Percentiles rank a stretch among this genome's conserved stretches.
These are phyloP conservation scores for Panicum virgatum DNA, from an alignment of 202 grass and related monocot species.

Conservation along the genomic window DNA sequence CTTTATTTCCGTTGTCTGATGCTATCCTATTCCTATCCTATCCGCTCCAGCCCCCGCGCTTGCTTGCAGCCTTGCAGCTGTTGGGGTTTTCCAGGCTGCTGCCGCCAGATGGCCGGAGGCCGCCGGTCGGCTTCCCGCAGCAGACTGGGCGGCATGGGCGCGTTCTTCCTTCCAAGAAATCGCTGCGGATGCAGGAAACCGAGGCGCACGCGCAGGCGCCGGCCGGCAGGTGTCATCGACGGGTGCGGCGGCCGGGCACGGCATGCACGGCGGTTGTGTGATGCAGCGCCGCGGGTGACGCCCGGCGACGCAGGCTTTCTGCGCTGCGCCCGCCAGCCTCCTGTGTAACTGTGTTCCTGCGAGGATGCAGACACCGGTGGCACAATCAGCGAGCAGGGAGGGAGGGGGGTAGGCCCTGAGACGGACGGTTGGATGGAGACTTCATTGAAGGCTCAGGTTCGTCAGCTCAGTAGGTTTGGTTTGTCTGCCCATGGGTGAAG, in stretches of 20 bases:
- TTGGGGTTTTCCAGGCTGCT: constrained; percentile 19
- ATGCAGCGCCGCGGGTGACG: constrained; percentile 4
- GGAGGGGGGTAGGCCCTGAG: background rate
- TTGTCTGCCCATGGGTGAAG: background rate
- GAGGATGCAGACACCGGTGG: constrained; percentile 6
- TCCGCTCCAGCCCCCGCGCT: background rate
- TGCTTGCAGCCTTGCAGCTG: background rate
- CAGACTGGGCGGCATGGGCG: constrained; percentile 39
- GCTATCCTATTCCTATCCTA: too few species aligned
- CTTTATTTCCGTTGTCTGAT: background rate
- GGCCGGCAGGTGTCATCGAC: constrained; percentile 28
- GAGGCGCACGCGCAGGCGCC: background rate
- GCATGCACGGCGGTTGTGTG: background rate
- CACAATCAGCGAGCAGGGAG: constrained; percentile 17
- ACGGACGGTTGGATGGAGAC: background rate
- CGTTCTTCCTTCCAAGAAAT: constrained; percentile 58
- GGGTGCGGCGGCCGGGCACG: background rate
- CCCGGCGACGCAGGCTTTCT: constrained; percentile 22
- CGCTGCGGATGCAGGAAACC: constrained; percentile 38
- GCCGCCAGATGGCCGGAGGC: constrained; percentile 27
- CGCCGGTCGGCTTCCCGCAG: background rate
- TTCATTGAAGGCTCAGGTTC: constrained; percentile 14
- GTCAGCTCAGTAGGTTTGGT: background rate
- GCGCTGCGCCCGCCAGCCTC: background rate
- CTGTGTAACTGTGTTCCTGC: constrained; percentile 17